A percentile compares a stretch with the other conserved stretches of the same genome.
phyloP scores from a whole-genome alignment of 2,329 filamentous ascomycete species.

The Paecilomyces sp. region DNA sequence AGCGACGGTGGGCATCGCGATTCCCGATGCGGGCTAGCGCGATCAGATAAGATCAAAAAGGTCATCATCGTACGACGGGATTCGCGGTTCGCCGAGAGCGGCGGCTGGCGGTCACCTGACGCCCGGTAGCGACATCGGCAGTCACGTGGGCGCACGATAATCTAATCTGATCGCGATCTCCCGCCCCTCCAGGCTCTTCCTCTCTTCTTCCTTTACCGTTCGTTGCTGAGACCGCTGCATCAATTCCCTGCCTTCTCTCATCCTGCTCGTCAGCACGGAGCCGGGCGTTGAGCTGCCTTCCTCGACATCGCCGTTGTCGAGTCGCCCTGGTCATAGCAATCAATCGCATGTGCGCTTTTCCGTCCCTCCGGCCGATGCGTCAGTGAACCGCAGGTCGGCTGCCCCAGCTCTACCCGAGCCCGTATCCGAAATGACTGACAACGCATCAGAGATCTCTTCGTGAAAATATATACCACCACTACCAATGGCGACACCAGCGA shows the following conservation, averaged over 20 bases:
- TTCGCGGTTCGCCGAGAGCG: background rate
- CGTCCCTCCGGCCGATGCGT: conserved; percentile 25
- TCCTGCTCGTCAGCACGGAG: background rate
- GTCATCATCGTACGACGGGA: background rate
- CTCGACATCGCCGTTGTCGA: background rate
- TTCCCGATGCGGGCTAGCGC: background rate
- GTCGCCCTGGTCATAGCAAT: conserved; percentile 17
- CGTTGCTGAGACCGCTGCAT: background rate
- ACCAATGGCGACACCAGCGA: conserved; percentile 32
- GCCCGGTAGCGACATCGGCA: conserved; percentile 1
- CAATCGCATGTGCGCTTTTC: conserved; percentile 25
- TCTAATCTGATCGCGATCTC: conserved; percentile 2
- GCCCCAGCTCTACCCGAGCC: conserved; percentile 13
- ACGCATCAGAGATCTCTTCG: conserved; percentile 15
- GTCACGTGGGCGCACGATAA: conserved; percentile 1
- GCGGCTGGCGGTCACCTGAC: background rate
- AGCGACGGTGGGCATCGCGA: background rate
- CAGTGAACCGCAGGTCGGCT: conserved; percentile 9
- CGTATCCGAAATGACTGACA: conserved; percentile 7
- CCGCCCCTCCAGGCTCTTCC: background rate
- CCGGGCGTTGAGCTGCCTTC: background rate
- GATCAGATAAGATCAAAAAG: background rate
- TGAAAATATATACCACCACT: conserved; percentile 10
- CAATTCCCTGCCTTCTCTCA: background rate
- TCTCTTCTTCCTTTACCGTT: background rate